These are phyloP conservation scores for Zanthoxylum bungeanum DNA, from an alignment of 345 rosid species.

Conservation along the genomic window DNA sequence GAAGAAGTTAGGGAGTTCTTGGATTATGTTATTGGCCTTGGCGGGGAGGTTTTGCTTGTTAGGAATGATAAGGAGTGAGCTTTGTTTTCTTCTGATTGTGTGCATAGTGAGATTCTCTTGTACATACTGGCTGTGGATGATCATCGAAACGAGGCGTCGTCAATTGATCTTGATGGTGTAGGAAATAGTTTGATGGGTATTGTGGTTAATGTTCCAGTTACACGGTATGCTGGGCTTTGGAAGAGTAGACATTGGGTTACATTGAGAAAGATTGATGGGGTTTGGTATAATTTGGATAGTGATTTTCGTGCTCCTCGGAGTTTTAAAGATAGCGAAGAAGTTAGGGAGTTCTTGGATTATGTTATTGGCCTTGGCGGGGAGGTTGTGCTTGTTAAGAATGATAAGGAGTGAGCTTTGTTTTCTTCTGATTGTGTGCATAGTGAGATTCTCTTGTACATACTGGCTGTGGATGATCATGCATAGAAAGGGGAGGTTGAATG, in stretches of 20 bases:
- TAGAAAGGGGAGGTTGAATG: conserved; percentile 2
- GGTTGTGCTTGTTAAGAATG: conserved; percentile 64
- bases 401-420: conserved; percentile 28
- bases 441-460: too few species aligned
- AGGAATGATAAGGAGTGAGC: conserved; percentile 38
- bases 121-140: conserved; percentile 34
- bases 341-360: too few species aligned
- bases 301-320: too few species aligned
- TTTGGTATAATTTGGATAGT: too few species aligned
- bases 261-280: too few species aligned
- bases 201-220: too few species aligned
- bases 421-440: conserved; percentile 14
- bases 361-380: conserved; percentile 60
- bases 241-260: too few species aligned
- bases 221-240: too few species aligned
- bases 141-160: conserved; percentile 51
- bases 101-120: not conserved
- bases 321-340: too few species aligned
- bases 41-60: conserved; percentile 75
- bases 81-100: conserved; percentile 17
- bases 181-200: conserved; percentile 54
- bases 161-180: conserved; percentile 47
- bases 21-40: conserved; percentile 48
- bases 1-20: conserved; percentile 52
- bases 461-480: not conserved